Evolutionary conservation across 2,329 filamentous ascomycete genomes (phyloP).

Genomic region (Botryotinia calthae): DNA sequence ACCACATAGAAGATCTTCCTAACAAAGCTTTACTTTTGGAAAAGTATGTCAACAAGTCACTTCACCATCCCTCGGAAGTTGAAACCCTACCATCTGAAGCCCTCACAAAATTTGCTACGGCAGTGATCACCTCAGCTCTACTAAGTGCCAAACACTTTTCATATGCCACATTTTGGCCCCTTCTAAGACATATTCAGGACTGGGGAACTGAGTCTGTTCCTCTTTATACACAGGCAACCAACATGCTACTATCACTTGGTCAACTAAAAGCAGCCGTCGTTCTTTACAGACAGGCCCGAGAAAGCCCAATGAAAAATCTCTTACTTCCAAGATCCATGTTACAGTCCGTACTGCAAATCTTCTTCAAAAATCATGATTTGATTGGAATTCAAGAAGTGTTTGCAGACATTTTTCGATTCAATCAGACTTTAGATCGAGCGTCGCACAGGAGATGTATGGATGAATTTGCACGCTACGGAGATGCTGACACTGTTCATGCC

Average conservation of each 20-base stretch:
- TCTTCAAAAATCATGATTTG: conserved; percentile 36
- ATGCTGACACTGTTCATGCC: conserved; percentile 44
- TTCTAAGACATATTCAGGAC: conserved; percentile 28
- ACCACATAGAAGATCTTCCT: conserved; percentile 6
- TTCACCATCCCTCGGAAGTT: neutral
- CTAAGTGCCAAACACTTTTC: conserved; percentile 23
- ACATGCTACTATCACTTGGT: conserved; percentile 27
- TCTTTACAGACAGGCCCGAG: conserved; percentile 31
- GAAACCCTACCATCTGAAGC: neutral
- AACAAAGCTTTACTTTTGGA: conserved; percentile 21
- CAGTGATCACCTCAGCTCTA: conserved; percentile 27
- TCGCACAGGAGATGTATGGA: conserved; percentile 40
- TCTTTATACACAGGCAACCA: conserved; percentile 27
- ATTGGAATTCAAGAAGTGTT: conserved; percentile 41
- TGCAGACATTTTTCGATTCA: conserved; percentile 40
- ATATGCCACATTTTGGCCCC: conserved; percentile 22
- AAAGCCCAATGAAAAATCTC: conserved; percentile 20
- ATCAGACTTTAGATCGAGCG: conserved; percentile 32
- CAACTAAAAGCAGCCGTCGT: conserved; percentile 27
- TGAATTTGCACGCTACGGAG: conserved; percentile 47
- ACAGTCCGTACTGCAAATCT: conserved; percentile 36
- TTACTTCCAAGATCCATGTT: conserved; percentile 30
- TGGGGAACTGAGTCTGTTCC: conserved; percentile 26
- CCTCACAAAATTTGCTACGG: conserved; percentile 25
- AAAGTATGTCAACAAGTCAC: conserved; percentile 20